Evolutionary conservation across 495 filamentous ascomycete genomes (phyloP), one percentile per base, ranked within the genome.

Genomic region (Annulohypoxylon nitens): DNA sequence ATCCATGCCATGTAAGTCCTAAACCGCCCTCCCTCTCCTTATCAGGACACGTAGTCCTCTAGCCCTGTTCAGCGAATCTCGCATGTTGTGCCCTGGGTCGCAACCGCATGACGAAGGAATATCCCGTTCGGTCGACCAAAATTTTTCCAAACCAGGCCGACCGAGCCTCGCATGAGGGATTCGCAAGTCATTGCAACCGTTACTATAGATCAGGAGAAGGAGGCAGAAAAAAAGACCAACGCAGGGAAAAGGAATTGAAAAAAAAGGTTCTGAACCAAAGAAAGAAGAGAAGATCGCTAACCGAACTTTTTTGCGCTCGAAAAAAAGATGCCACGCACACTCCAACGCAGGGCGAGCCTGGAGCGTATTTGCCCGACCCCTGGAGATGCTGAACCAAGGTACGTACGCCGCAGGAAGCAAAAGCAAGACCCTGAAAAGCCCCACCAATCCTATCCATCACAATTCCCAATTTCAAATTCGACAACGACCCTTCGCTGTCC

Each of bases 321-420:
- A 48, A 75, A 5, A 68, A 48, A 75, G 72, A 20, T 87, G 86
- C 75, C 87, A 89, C 67, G 85, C 86, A 11, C 87, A 89, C 75
- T 83, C 80, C 23, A 80, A 79, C 47, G 83, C 84, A 30, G 88
- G 87, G 1, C 83, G 86, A 50, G 86, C 87, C 10, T 90, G 83
- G 81, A 81, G 80, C 34, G 83, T 75, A 9, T 88, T 89, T 69
- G 88, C 82, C 0, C 78, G 80, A 34, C 81, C 81, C n/a, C 81
- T 90, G 26, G 87, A 89, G 59, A 88, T 89, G 88, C 78, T 89
- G 41, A 83, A 76, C 67, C 84, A 86, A 77, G 72, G 72, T 75
- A 71, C 12, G 69, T 62, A 58, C 45, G 67, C 61, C 8, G 59
- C 26, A 2, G 11, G 33, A 81, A 25, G 54, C 68, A 47, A 54